Conservation (phyloP, 2,329 filamentous ascomycete species). For the Verticillium isaacii region DNA sequence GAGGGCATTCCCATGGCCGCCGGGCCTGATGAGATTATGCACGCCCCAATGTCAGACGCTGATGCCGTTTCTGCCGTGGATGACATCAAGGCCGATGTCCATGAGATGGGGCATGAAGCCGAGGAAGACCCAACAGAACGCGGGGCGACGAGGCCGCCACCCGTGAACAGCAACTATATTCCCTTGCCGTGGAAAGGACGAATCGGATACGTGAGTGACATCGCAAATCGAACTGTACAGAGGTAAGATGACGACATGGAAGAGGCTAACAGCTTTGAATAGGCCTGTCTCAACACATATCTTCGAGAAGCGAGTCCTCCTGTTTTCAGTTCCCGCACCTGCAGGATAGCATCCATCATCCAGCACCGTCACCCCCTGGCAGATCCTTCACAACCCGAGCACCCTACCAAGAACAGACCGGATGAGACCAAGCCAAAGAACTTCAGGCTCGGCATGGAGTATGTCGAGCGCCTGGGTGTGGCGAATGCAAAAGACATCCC, state of each 20-base stretch:
- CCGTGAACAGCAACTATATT: slow-evolving; percentile 77
- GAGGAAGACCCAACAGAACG: slow-evolving; percentile 23
- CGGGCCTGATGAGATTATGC: slow-evolving; percentile 10
- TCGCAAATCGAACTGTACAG: too few relatives aligned
- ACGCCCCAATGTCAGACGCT: slow-evolving; percentile 15
- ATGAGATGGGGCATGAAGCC: slow-evolving; percentile 9
- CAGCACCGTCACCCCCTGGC: slow-evolving; percentile 80
- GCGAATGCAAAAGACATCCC: slow-evolving; percentile 78
- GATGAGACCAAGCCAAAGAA: slow-evolving; percentile 68
- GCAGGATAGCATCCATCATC: slow-evolving; percentile 83
- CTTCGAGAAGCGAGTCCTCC: slow-evolving; percentile 75
- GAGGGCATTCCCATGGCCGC: slow-evolving; percentile 3
- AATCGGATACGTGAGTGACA: slow-evolving; percentile 70
- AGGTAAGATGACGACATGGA: background rate
- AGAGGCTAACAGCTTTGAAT: slow-evolving; percentile 1
- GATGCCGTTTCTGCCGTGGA: slow-evolving; percentile 16
- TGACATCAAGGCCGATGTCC: slow-evolving; percentile 12
- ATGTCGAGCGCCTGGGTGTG: slow-evolving; percentile 71
- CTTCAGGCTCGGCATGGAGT: slow-evolving; percentile 61
- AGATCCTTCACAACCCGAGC: slow-evolving; percentile 71
- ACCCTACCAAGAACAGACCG: slow-evolving; percentile 80
- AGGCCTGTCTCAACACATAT: slow-evolving; percentile 91
- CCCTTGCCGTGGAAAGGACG: slow-evolving; percentile 89
- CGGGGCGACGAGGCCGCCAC: slow-evolving; percentile 54
- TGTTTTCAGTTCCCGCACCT: slow-evolving; percentile 87